Evolutionary conservation across 1,284 basidiomycete genomes (phyloP).

Genomic region (Tylopilus sp.): DNA sequence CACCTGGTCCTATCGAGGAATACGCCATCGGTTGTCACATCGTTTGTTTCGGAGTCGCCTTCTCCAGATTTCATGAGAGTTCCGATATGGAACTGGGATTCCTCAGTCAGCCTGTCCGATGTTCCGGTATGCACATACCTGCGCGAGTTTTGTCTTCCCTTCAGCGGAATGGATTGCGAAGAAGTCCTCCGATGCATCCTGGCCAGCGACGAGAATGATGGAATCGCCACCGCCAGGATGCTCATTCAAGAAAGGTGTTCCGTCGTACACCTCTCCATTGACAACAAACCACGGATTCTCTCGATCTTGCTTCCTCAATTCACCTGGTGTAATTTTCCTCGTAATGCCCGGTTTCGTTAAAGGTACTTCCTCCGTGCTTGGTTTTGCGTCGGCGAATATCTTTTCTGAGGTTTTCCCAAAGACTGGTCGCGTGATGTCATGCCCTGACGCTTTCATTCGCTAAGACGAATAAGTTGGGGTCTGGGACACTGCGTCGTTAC

Average conservation of each 20-base stretch:
- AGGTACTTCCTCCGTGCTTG: conserved; percentile 20
- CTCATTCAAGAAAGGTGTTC: conserved; percentile 50
- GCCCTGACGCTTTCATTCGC: conserved; percentile 48
- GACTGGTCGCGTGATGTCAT: conserved; percentile 43
- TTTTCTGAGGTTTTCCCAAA: conserved; percentile 30
- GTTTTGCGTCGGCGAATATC: conserved; percentile 1
- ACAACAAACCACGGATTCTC: conserved; percentile 62
- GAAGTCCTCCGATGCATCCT: conserved; percentile 66
- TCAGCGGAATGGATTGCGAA: conserved; percentile 54
- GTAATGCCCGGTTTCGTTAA: conserved; percentile 42
- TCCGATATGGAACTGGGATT: conserved; percentile 41
- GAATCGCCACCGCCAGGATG: conserved; percentile 65
- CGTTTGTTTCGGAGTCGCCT: background rate
- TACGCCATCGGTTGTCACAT: conserved; percentile 16
- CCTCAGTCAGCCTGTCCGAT: conserved; percentile 12
- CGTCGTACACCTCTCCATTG: conserved; percentile 55
- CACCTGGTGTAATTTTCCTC: conserved; percentile 45
- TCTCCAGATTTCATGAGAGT: conserved; percentile 28
- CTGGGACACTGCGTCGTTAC: background rate
- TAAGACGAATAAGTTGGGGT: conserved; percentile 17
- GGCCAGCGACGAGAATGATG: conserved; percentile 56
- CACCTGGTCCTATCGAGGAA: conserved; percentile 54
- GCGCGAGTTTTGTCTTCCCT: conserved; percentile 45
- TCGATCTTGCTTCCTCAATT: conserved; percentile 43
- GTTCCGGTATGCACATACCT: conserved; percentile 31